Base-by-base conservation (phyloP, 768 basidiomycete species). In the Gloeostereum incarnatum region DNA sequence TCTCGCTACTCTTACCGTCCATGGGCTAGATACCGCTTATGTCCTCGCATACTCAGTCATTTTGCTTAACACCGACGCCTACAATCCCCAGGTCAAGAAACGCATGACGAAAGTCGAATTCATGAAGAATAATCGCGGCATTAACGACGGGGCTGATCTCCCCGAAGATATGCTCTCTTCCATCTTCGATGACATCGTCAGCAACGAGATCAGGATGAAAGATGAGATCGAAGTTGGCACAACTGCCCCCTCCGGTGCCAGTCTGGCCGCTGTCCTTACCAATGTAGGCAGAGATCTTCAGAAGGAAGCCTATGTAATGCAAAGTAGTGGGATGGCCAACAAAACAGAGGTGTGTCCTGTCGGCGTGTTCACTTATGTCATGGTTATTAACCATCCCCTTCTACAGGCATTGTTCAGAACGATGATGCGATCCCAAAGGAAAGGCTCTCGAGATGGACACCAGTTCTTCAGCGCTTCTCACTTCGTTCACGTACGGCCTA, bases 381-480 rank as follows among this genome's bases (percentile, higher is more conserved):
- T 33, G 3, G n/a, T 18, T 32, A 6, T 10, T 54, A 20, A 52
- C 31, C 21, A 26, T 43, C 3, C 37, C 27, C 3, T 45, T 14
- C 7, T 11, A 14, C 39, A 92, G 88, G 89, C 91, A 1, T 68
- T 98, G 40, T 91, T 99, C 69, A 79, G 74, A 49, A 92, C 91
- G 0, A 75, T 98, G 70, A 86, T 91, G 69, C 80, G 86, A 22
- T 76, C 89, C 19, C 93, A 97, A 54, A 77, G 87, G n/a, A 87
- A 84, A 49, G 78, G 82, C 17, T 75, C 80, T 6, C 85, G 78
- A 56, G 59, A 65, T 4, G 75, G 69, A 18, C 90, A 96, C 45
- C 88, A 94, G 45, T 99, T 91, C 63, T 96, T 93, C 63, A 90
- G 88, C 45, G 96, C 96, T 1, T 96, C 90, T 0, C 88, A 97